Percentiles rank a stretch among this genome's conserved stretches.
Evolutionary conservation across 768 basidiomycete species (phyloP).

Genomic region (Phylloporus sp.): DNA sequence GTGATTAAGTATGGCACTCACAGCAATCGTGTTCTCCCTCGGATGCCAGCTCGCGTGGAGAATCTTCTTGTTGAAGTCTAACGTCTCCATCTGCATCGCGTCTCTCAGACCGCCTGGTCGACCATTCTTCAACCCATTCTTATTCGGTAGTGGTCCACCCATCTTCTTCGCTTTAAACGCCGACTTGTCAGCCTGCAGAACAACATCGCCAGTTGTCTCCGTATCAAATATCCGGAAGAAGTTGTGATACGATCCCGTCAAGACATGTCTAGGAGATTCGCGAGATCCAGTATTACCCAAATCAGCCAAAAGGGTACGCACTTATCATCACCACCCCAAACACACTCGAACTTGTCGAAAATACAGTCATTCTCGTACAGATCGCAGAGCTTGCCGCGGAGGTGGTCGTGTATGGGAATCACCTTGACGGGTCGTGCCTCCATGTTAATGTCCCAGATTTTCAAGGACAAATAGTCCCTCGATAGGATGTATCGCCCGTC

Average conservation of each 20-base stretch:
- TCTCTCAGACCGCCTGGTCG: conserved; percentile 70
- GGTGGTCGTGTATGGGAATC: conserved; percentile 97
- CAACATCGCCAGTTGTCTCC: conserved; percentile 81
- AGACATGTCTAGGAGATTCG: conserved; percentile 64
- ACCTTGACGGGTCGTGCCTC: conserved; percentile 94
- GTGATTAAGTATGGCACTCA: conserved; percentile 38
- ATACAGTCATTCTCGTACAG: conserved; percentile 99
- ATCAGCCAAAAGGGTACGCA: conserved; percentile 41
- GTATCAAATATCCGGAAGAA: conserved; percentile 99
- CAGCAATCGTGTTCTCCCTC: conserved; percentile 95
- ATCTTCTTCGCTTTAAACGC: conserved; percentile 99
- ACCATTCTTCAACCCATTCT: conserved; percentile 71
- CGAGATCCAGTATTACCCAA: conserved; percentile 7
- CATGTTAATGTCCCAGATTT: conserved; percentile 99
- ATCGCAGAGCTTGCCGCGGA: conserved; percentile 96
- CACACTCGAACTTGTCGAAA: conserved; percentile 99
- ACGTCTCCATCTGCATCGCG: conserved; percentile 79
- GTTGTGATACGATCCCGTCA: conserved; percentile 99
- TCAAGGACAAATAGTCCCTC: conserved; percentile 94
- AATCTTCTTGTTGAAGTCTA: conserved; percentile 98
- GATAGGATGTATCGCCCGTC: conserved; percentile 97
- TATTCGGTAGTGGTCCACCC: conserved; percentile 76
- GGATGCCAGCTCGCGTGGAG: conserved; percentile 98
- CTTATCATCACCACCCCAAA: conserved; percentile 96
- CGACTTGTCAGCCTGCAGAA: conserved; percentile 97